Percentiles rank a stretch among this genome's conserved stretches.
Evolutionary conservation across 2,329 filamentous ascomycete genomes (phyloP).

Genomic region (Canariomyces notabilis): DNA sequence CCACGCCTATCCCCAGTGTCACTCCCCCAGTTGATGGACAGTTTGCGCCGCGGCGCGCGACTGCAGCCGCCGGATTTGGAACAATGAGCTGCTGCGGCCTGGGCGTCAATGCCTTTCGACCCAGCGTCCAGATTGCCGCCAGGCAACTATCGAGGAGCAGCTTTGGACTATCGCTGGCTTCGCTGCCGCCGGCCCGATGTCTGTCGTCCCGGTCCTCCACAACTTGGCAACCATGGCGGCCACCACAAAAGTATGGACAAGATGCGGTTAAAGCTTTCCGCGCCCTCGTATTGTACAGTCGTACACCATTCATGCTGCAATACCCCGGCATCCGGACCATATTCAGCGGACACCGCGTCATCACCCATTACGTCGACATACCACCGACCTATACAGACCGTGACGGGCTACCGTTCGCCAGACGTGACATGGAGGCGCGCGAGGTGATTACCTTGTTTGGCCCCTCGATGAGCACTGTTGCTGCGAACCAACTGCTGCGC

Average conservation of each 20-base stretch:
- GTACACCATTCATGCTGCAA: constrained; percentile 4
- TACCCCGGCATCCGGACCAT: constrained; percentile 22
- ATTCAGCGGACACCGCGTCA: constrained; percentile 31
- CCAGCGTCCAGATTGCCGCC: constrained; percentile 23
- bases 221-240: not conserved
- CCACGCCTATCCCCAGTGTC: not conserved
- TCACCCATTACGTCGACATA: constrained; percentile 54
- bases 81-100: constrained; percentile 27
- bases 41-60: constrained; percentile 22
- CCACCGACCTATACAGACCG: constrained; percentile 53
- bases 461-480: constrained; percentile 36
- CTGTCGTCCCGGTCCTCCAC: constrained; percentile 14
- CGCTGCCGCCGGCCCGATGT: constrained; percentile 16
- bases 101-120: constrained; percentile 27
- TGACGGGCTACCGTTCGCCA: constrained; percentile 49
- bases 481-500: constrained; percentile 50
- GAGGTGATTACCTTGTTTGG: constrained; percentile 50
- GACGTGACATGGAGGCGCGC: constrained; percentile 42
- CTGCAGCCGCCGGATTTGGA: constrained; percentile 18
- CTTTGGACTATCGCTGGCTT: constrained; percentile 3
- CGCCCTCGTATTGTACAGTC: constrained; percentile 1
- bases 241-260: not conserved
- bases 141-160: constrained; percentile 16
- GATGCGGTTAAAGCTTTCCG: no score
- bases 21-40: constrained; percentile 19